Evolutionary conservation across 108 stramenopile genomes (phyloP), one percentile per base, ranked within the genome.

Genomic region (Conticribra weissflogii): DNA sequence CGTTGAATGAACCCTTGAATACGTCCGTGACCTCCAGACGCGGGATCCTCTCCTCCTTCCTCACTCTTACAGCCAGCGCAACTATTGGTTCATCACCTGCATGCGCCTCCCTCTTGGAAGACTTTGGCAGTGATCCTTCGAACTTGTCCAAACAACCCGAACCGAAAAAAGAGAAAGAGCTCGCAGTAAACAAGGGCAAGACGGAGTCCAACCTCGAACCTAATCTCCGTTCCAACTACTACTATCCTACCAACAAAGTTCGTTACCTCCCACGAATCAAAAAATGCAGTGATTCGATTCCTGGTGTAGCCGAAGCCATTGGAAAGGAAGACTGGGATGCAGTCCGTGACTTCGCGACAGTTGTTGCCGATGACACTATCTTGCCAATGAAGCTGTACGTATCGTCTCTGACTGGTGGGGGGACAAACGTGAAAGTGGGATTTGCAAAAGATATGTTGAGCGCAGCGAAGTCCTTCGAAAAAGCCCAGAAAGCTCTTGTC

Each of bases 251-350:
- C 12, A 78, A 78, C 57, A 78, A 81, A 67, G 90, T 90, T 55
- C 79, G 94, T 51, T 95, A 95, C 64, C 56, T 95, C 5, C 94
- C 94, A 1, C 83, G 94, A 27, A 95, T 95, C 41, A 87, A 91
- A 66, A 88, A 88, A 51, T 83, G 81, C 71, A 82, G 66, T 56
- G 87, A 90, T 66, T 85, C 84, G 41, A 91, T 95, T 41, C 82
- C 87, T 2, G 69, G 55, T n/a, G 85, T 74, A 15, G 84, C 91
- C 0, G 68, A 55, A 17, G 66, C 73, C 21, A 89, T 95, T 58
- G 90, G 81, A 28, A 59, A 61, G 9, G 79, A 56, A 14, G 83
- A 92, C 50, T 95, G 94, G 94, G 85, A 88, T 36, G 57, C 67
- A 3, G 88, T 81, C 0, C 59, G 63, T 5, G 68, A 75, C 16